Conservation (phyloP, 2,329 filamentous ascomycete species). For the Aschersonia sp. region DNA sequence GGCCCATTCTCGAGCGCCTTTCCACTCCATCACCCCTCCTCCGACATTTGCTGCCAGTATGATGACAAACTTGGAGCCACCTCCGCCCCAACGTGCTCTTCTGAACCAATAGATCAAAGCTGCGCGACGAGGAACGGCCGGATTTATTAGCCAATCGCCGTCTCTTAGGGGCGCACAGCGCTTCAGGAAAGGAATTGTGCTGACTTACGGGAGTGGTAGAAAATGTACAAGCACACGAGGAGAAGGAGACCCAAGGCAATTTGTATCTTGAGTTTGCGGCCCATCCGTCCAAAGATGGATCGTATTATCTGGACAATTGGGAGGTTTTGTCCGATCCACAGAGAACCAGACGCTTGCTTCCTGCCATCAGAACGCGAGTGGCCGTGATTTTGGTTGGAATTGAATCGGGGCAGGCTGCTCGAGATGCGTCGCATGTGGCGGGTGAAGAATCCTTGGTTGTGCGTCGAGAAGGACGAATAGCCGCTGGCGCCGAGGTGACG, state of each 20-base stretch:
- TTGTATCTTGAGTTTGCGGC: slow-evolving; percentile 52
- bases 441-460: slow-evolving; percentile 77
- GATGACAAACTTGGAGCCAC: slow-evolving; percentile 83
- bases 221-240: slow-evolving; percentile 46
- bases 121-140: slow-evolving; percentile 9
- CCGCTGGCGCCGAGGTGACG: slow-evolving; percentile 60
- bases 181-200: background rate
- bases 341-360: slow-evolving; percentile 55
- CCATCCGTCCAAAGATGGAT: slow-evolving; percentile 33
- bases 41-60: slow-evolving; percentile 89
- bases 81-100: slow-evolving; percentile 58
- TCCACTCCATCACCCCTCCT: slow-evolving; percentile 98
- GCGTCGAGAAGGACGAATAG: slow-evolving; percentile 66
- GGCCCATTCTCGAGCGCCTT: slow-evolving; percentile 92
- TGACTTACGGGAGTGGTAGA: slow-evolving; percentile 61
- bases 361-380: slow-evolving; percentile 53
- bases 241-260: slow-evolving; percentile 45
- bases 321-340: slow-evolving; percentile 26
- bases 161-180: no score
- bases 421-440: slow-evolving; percentile 73
- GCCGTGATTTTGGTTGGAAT: slow-evolving; percentile 21
- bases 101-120: slow-evolving; percentile 51
- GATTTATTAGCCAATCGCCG: background rate
- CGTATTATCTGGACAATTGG: slow-evolving; percentile 32
- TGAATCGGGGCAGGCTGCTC: slow-evolving; percentile 63